phyloP scores from a whole-genome alignment of 2,329 filamentous ascomycete genomes.

The Colletotrichum lupini region DNA sequence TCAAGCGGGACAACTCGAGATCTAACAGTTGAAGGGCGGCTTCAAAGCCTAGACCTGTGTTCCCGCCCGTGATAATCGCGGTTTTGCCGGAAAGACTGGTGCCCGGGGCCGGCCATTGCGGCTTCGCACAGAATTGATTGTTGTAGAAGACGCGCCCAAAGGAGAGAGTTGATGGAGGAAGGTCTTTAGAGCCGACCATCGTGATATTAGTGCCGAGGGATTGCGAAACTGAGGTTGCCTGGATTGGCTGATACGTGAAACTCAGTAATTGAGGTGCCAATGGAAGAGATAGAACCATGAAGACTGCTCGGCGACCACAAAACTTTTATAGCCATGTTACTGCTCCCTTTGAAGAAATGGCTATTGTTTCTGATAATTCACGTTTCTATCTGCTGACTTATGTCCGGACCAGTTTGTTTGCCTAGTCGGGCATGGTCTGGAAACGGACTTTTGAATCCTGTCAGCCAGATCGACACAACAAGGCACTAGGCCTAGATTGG shows the following conservation, averaged over 20 bases:
- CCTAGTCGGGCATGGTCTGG: neutral
- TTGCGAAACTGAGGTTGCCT: neutral
- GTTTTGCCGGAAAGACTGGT: conserved; percentile 48
- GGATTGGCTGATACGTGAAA: no score
- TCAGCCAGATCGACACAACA: neutral
- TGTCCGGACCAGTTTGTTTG: neutral
- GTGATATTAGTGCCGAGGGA: neutral
- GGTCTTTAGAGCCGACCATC: neutral
- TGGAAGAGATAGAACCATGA: neutral
- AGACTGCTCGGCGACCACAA: no score
- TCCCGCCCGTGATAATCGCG: conserved; percentile 62
- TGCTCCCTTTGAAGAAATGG: neutral
- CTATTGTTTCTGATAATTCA: neutral
- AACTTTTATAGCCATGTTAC: neutral
- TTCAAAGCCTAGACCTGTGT: conserved; percentile 59
- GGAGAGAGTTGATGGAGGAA: neutral
- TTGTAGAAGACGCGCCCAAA: conserved; percentile 37
- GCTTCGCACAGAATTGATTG: conserved; percentile 42
- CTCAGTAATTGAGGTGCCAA: neutral
- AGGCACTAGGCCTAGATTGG: neutral
- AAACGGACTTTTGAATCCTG: neutral
- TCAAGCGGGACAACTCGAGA: conserved; percentile 52
- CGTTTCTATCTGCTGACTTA: neutral
- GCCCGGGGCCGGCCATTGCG: conserved; percentile 34
- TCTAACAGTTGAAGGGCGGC: conserved; percentile 52